A percentile compares a stretch with the other conserved stretches of the same genome.
These are phyloP conservation scores for Corymbia calophylla DNA, from an alignment of 441 rosid species.

Conservation along the genomic window DNA sequence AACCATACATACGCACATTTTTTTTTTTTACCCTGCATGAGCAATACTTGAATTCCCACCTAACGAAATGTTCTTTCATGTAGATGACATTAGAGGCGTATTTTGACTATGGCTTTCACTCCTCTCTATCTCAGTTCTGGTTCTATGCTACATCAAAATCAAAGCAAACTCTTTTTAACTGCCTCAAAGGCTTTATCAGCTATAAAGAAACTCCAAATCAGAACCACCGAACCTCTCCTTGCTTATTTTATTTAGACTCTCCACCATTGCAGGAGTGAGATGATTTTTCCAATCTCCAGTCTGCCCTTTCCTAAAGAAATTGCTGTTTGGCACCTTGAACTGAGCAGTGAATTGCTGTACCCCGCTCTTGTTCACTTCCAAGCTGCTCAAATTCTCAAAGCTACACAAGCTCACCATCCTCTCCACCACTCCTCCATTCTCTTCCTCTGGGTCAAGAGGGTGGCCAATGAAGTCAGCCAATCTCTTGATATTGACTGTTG, in stretches of 20 bases:
- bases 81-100: neutral
- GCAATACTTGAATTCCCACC: neutral
- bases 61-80: neutral
- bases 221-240: neutral
- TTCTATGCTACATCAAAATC: neutral
- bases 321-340: neutral
- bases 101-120: neutral
- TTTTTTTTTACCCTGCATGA: neutral
- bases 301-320: constrained; percentile 18
- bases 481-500: constrained; percentile 8
- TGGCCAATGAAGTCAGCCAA: constrained; percentile 26
- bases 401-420: constrained; percentile 22
- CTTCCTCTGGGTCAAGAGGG: constrained; percentile 17
- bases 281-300: constrained; percentile 15
- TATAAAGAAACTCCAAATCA: neutral
- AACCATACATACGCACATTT: neutral
- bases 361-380: constrained; percentile 11
- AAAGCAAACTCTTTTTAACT: neutral
- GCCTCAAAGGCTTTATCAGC: neutral
- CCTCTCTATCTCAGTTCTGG: neutral
- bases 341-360: neutral
- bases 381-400: constrained; percentile 15
- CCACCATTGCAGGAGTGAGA: neutral
- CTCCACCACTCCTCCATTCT: constrained; percentile 10
- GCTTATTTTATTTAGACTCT: neutral